These are phyloP conservation scores for Solanum appendiculatum DNA, from an alignment of 257 asterid species.

Conservation along the genomic window DNA sequence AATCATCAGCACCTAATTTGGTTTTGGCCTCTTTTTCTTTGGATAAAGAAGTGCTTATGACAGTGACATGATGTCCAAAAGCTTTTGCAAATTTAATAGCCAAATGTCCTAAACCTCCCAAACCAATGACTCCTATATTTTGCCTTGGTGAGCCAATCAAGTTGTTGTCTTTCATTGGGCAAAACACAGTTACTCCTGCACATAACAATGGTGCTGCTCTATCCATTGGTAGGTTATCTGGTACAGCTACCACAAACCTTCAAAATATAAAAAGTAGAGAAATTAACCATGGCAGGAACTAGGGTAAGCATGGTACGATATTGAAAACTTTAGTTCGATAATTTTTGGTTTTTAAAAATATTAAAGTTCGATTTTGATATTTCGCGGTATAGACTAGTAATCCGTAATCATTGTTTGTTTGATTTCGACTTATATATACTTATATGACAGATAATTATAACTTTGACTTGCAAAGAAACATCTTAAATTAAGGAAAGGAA, in stretches of 20 bases:
- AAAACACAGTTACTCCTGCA: slow-evolving; percentile 63
- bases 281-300: background rate
- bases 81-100: slow-evolving; percentile 79
- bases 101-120: slow-evolving; percentile 79
- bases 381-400: no score
- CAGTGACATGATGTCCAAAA: slow-evolving; percentile 67
- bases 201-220: slow-evolving; percentile 87
- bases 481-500: no score
- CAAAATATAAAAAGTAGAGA: background rate
- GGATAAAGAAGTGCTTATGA: slow-evolving; percentile 83
- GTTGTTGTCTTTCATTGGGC: slow-evolving; percentile 57
- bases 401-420: no score
- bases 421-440: no score
- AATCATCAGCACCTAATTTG: slow-evolving; percentile 66
- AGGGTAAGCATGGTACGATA: background rate
- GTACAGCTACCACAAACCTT: slow-evolving; percentile 66
- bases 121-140: slow-evolving; percentile 56
- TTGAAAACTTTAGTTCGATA: background rate
- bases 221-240: slow-evolving; percentile 65
- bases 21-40: slow-evolving; percentile 67
- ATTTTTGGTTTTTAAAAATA: no score
- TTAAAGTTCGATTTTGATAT: no score
- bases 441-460: no score
- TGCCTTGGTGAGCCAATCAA: slow-evolving; percentile 34
- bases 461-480: no score